These are phyloP conservation scores for Fusarium sororula DNA, from an alignment of 2,329 filamentous ascomycete species.

Conservation along the genomic window DNA sequence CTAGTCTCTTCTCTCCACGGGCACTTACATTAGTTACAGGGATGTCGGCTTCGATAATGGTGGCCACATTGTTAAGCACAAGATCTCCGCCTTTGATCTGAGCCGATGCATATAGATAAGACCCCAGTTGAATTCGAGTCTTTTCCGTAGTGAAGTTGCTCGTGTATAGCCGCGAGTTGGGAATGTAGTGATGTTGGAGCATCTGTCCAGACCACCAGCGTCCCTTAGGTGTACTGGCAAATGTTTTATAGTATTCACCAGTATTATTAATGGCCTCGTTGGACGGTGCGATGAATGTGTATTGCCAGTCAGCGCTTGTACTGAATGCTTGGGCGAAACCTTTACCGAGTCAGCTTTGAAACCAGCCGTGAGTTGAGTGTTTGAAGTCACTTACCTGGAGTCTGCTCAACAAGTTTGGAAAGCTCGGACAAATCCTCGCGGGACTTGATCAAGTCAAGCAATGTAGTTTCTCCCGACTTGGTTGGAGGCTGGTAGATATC, in stretches of 20 bases:
- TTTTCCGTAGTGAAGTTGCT: background rate
- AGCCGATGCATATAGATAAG: background rate
- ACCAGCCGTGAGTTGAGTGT: background rate
- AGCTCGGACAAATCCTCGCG: background rate
- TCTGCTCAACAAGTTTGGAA: background rate
- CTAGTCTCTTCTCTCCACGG: fast-evolving
- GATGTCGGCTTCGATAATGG: background rate
- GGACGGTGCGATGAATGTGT: background rate
- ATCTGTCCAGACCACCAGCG: background rate
- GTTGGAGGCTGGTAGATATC: background rate
- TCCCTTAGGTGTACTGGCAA: background rate
- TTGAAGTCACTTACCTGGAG: background rate
- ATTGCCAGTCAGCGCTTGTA: background rate
- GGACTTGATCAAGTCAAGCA: background rate
- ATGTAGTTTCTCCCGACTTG: background rate
- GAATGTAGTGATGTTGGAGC: background rate
- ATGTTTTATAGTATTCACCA: background rate
- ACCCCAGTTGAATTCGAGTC: background rate
- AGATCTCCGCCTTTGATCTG: background rate
- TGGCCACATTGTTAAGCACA: background rate
- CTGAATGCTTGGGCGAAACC: background rate
- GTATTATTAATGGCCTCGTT: background rate
- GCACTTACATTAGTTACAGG: background rate
- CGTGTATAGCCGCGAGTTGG: background rate
- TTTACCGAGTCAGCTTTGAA: background rate